Evolutionary conservation across 305 asterid species (phyloP), one percentile per base, ranked within the genome.

Genomic region (Fraxinus nigra): DNA sequence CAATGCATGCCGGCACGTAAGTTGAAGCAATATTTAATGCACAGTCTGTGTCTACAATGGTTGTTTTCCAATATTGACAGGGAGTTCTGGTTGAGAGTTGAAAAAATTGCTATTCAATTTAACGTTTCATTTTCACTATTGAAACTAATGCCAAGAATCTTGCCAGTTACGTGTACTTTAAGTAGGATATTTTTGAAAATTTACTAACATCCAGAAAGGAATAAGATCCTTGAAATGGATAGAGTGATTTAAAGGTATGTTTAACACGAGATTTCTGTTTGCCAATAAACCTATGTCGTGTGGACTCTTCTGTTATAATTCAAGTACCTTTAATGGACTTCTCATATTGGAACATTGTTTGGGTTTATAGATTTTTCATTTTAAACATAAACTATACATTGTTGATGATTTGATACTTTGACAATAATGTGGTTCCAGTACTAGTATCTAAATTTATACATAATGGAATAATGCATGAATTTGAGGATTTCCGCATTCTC

Each of bases 401-500:
- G 38, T 30, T 69, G 8, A 69, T 69, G 75, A 13, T 69, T 69
- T 28, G 10, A 65, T 65, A 65, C 72, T 24, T 65, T 24, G 30
- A 65, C 72, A 65, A 26, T 65, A 22, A 65, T 65, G 18, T 26
- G 32, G 72, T 65, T 59, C 72, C 7, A 4, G 35, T 65, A 26
- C 35, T 65, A 65, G 6, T 70, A 48, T 26, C 35, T 22, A 13
- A 40, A 40, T 76, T 38, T 22, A n/a, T 75, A 78, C 75, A 54
- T 51, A 73, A 76, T 80, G 38, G 79, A 80, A 63, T 78, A 72
- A 34, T 76, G 10, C 75, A 84, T 48, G 69, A 34, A 69, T 20
- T 67, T 77, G 20, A 38, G 5, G 51, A 33, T n/a, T 11, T 40
- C 61, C 30, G 33, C 30, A 24, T 24, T 63, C 33, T 24, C 33